Percentiles rank a stretch among this genome's conserved stretches.
Conservation (phyloP, 345 rosid genomes). For the Boechera retrofracta region DNA sequence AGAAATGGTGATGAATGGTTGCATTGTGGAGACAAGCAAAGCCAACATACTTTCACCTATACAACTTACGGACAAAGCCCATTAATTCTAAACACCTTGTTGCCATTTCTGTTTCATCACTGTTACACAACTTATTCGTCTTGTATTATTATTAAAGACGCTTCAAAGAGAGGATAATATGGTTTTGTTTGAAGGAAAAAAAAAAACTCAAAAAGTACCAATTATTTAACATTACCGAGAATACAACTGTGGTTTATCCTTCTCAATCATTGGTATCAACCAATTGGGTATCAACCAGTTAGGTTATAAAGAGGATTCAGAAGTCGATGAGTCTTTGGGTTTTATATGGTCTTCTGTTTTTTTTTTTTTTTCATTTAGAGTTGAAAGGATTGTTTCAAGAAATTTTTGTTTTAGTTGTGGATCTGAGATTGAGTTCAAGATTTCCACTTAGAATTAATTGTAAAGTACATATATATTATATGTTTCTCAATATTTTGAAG, state of each 20-base stretch:
- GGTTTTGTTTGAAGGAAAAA: neutral
- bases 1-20: slow-evolving; percentile 98
- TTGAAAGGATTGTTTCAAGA: too few species aligned
- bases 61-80: slow-evolving; percentile 86
- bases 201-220: neutral
- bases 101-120: slow-evolving; percentile 15
- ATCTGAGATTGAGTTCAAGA: too few species aligned
- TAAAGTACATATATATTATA: too few species aligned
- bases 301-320: too few species aligned
- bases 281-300: neutral
- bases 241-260: neutral
- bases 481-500: too few species aligned
- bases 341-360: too few species aligned
- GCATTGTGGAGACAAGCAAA: slow-evolving; percentile 93
- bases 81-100: slow-evolving; percentile 37
- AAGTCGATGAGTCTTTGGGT: too few species aligned
- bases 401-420: too few species aligned
- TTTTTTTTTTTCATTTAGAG: too few species aligned
- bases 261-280: neutral
- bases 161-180: neutral
- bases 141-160: slow-evolving; percentile 10
- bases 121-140: slow-evolving; percentile 1
- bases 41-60: slow-evolving; percentile 76
- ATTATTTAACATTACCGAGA: neutral
- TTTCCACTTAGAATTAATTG: too few species aligned